These are phyloP conservation scores for Chaetothyriales sp. DNA, from an alignment of 2,329 filamentous ascomycete species.

Conservation along the genomic window DNA sequence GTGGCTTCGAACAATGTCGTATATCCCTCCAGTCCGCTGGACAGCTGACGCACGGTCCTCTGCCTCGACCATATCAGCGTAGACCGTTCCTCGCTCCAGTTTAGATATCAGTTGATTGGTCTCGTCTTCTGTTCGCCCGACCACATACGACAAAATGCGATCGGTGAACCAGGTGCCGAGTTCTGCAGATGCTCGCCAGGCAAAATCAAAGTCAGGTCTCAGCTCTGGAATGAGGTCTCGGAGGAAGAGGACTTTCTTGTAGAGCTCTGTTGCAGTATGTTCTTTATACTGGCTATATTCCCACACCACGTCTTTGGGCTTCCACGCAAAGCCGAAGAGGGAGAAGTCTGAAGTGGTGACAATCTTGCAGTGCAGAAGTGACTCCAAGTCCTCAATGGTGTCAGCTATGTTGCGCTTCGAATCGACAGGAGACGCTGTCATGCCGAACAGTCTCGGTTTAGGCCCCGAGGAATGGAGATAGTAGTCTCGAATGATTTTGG, in stretches of 20 bases:
- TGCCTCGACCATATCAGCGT: slow-evolving; percentile 3
- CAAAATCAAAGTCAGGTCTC: slow-evolving; percentile 42
- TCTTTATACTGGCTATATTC: slow-evolving; percentile 38
- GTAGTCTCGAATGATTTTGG: slow-evolving; percentile 74
- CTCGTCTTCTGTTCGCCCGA: slow-evolving; percentile 29
- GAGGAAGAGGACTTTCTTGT: slow-evolving; percentile 37
- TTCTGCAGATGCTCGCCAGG: slow-evolving; percentile 45
- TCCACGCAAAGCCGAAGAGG: slow-evolving; percentile 43
- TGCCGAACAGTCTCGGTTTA: slow-evolving; percentile 69
- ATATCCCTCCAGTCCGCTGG: slow-evolving; percentile 6
- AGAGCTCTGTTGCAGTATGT: slow-evolving; percentile 50
- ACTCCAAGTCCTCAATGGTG: slow-evolving; percentile 57
- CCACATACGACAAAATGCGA: slow-evolving; percentile 56
- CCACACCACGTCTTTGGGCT: slow-evolving; percentile 44
- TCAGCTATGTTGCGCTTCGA: slow-evolving; percentile 56
- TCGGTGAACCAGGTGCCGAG: slow-evolving; percentile 79
- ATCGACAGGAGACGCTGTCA: slow-evolving; percentile 94
- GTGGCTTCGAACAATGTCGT: slow-evolving; percentile 9
- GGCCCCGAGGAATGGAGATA: slow-evolving; percentile 40
- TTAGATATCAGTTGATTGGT: slow-evolving; percentile 4
- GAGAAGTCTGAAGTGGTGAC: slow-evolving; percentile 54
- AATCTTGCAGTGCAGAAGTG: slow-evolving; percentile 64
- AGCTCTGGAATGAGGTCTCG: slow-evolving; percentile 41
- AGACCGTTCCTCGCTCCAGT: slow-evolving; percentile 8
- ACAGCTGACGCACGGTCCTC: slow-evolving; percentile 5